These are phyloP conservation scores for Mytilinidion resinicola DNA, from an alignment of 495 filamentous ascomycete species.

Conservation along the genomic window DNA sequence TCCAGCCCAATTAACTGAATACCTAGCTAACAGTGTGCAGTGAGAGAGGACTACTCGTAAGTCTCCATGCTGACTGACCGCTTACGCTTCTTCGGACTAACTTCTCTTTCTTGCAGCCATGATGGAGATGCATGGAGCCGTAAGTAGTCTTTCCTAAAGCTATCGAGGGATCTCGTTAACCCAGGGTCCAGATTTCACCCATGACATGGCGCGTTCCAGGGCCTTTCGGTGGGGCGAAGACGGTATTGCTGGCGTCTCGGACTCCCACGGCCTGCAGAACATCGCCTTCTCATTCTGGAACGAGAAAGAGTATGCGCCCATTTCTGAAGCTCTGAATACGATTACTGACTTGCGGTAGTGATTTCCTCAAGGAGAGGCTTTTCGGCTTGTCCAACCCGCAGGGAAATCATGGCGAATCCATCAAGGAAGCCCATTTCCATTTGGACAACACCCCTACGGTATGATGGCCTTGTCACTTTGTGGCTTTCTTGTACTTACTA, in stretches of 20 bases:
- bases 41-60: constrained; percentile 91
- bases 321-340: neutral
- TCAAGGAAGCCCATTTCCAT: constrained; percentile 96
- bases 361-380: constrained; percentile 86
- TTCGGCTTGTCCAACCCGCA: constrained; percentile 94
- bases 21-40: constrained; percentile 41
- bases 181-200: constrained; percentile 66
- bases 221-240: constrained; percentile 94
- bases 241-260: constrained; percentile 91
- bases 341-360: constrained; percentile 44
- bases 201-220: constrained; percentile 82
- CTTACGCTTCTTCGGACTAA: constrained; percentile 12
- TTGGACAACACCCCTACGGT: constrained; percentile 78
- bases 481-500: constrained; percentile 26
- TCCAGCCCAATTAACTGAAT: constrained; percentile 2
- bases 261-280: constrained; percentile 83
- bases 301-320: constrained; percentile 70
- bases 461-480: constrained; percentile 34
- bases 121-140: constrained; percentile 95
- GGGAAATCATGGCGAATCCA: constrained; percentile 91
- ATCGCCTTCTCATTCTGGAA: constrained; percentile 98
- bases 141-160: constrained; percentile 43
- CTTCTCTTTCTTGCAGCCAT: constrained; percentile 34
- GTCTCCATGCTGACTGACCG: constrained; percentile 23
- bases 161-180: constrained; percentile 6